Evolutionary conservation across 163 green algal genomes (phyloP).

Genomic region (Scenedesmus sp.): DNA sequence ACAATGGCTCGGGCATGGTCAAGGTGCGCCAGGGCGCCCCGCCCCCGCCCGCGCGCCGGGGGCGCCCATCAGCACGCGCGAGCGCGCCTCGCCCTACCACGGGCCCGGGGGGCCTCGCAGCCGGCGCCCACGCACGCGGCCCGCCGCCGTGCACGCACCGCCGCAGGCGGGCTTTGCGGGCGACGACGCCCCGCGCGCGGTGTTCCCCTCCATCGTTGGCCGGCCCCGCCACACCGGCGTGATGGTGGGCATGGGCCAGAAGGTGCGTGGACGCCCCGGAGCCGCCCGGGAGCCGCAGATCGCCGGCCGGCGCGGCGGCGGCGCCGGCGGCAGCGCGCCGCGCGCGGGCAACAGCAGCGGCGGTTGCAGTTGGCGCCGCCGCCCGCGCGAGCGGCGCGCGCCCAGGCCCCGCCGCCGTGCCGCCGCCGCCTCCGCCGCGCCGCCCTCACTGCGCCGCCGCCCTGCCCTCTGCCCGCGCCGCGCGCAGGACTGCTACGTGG

Average conservation of each 20-base stretch:
- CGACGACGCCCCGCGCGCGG: conserved; percentile 86
- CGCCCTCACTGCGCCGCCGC: too few relatives aligned
- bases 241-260: conserved; percentile 95
- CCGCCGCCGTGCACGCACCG: neutral
- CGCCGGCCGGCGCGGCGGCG: too few relatives aligned
- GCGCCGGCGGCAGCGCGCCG: neutral
- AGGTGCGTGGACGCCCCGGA: conserved; percentile 58
- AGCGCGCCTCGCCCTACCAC: too few relatives aligned
- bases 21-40: conserved; percentile 52
- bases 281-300: too few relatives aligned
- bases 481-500: conserved; percentile 94
- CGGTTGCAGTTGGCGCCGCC: neutral
- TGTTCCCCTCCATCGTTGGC: conserved; percentile 93
- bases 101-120: too few relatives aligned
- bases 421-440: too few relatives aligned
- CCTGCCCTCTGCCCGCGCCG: too few relatives aligned
- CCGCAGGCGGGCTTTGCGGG: conserved; percentile 91
- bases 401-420: too few relatives aligned
- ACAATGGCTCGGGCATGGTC: conserved; percentile 79
- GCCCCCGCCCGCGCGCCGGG: too few relatives aligned
- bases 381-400: neutral
- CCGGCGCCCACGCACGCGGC: too few relatives aligned
- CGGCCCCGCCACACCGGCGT: conserved; percentile 78
- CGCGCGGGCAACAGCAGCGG: neutral
- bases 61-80: too few relatives aligned